Percentiles rank a stretch among this genome's conserved stretches.
Conservation (phyloP, 805 yeast species). For the Starmera pachycereana region DNA sequence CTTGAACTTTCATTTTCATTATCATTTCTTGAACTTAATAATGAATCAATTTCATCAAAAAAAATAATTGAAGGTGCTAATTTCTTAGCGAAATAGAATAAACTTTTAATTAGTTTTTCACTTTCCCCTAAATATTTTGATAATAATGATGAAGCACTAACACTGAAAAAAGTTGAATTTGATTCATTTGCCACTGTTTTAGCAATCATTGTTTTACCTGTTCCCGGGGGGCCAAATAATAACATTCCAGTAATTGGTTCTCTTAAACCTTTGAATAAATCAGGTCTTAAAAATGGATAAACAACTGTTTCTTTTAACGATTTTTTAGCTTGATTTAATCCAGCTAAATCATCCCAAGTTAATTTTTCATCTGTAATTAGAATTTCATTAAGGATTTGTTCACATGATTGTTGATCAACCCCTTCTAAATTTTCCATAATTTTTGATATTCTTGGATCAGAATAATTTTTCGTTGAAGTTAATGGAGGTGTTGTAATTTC, state of each 20-base stretch:
- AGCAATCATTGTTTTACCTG: slow-evolving; percentile 97
- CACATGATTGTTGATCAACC: slow-evolving; percentile 69
- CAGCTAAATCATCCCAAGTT: slow-evolving; percentile 95
- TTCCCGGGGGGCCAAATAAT: slow-evolving; percentile 96
- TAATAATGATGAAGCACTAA: slow-evolving; percentile 83
- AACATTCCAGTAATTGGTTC: slow-evolving; percentile 97
- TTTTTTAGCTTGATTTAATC: slow-evolving; percentile 76
- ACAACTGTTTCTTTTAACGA: slow-evolving; percentile 93
- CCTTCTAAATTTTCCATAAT: slow-evolving; percentile 37
- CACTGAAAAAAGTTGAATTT: slow-evolving; percentile 85
- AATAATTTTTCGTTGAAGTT: slow-evolving; percentile 1
- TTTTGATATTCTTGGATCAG: slow-evolving; percentile 15
- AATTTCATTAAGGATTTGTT: slow-evolving; percentile 81
- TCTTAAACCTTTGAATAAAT: slow-evolving; percentile 79
- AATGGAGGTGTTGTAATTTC: too few relatives aligned
- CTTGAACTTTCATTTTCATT: slow-evolving; percentile 83
- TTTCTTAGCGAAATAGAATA: slow-evolving; percentile 75
- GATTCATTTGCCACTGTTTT: slow-evolving; percentile 97
- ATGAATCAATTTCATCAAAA: slow-evolving; percentile 92
- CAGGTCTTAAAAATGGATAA: slow-evolving; percentile 92
- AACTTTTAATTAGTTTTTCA: slow-evolving; percentile 84
- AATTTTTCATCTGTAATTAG: slow-evolving; percentile 89
- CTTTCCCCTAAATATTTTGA: slow-evolving; percentile 79
- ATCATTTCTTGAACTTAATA: slow-evolving; percentile 70
- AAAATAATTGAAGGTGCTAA: slow-evolving; percentile 91